Base-by-base conservation (phyloP, 179 eudicot species). In the Patellifolia procumbens region DNA sequence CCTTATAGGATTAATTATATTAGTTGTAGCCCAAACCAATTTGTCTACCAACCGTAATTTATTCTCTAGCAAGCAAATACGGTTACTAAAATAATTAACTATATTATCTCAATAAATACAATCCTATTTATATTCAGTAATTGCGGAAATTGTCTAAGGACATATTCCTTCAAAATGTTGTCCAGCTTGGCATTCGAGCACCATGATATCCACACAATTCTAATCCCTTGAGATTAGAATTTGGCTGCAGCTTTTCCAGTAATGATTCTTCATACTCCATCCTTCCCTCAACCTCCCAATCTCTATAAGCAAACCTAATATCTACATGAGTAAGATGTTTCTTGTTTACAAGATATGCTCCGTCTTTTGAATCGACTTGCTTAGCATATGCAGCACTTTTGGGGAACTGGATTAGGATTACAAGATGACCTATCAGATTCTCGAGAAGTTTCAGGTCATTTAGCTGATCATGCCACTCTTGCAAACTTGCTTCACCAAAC, bases 381-480 rank as follows among this genome's bases (percentile, higher is more conserved):
- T 28, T 43, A 13, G 12, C 48, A 43, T 9, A 9, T 7, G 7
- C 28, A n/a, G 48, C 65, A 24, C 19, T 58, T n/a, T 45, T 39
- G 12, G 3, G 8, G 11, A 39, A 16, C 0, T n/a, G 2, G 32
- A 65, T 64, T 9, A 2, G 5, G 17, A 81, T 64, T 10, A 9
- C 3, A 4, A 77, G 7, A 2, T 11, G 0, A 1, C 72, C 78
- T 62, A 58, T 43, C 3, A 81, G 58, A 22, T 70, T 62, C 0
- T 7, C 34, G 6, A 78, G 73, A 45, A 39, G 16, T 7, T 45
- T 39, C 3, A 82, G 35, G 42, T 68, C 81, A 68, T 74, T 58
- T 48, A 80, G 8, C 32, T 29, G 43, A 32, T 29, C 58, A 26
- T 15, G 49, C n/a, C 43, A 12, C 2, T 71, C 37, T 16, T 72